phyloP scores from a whole-genome alignment of 352 stramenopile genomes.

The Blastocystis hominis region DNA sequence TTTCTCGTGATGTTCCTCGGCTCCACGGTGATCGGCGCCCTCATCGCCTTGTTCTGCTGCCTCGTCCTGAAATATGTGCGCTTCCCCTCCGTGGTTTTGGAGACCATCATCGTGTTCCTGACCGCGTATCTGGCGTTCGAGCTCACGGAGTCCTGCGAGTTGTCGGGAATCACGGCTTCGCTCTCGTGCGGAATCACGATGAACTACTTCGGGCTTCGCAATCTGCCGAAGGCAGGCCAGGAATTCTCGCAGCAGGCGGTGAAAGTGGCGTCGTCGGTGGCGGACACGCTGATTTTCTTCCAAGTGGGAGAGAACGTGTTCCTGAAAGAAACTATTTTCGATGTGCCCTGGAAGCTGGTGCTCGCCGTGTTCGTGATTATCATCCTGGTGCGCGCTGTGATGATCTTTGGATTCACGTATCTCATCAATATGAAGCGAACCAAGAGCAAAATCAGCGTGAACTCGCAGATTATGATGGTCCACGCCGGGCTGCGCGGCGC shows the following conservation, averaged over 20 bases:
- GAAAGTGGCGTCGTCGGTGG: conserved; percentile 58
- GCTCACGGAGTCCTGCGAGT: conserved; percentile 58
- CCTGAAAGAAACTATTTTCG: neutral
- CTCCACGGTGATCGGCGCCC: conserved; percentile 70
- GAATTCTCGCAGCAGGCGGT: conserved; percentile 60
- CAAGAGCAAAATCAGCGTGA: conserved; percentile 2
- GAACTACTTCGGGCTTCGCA: conserved; percentile 61
- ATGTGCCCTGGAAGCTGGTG: conserved; percentile 36
- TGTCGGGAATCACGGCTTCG: conserved; percentile 60
- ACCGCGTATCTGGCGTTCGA: conserved; percentile 61
- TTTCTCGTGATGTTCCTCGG: conserved; percentile 74
- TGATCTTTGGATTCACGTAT: conserved; percentile 40
- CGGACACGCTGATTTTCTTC: conserved; percentile 63
- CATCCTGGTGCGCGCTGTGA: conserved; percentile 16
- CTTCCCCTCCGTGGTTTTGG: conserved; percentile 34
- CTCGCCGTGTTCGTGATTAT: neutral
- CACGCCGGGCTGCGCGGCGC: conserved; percentile 59
- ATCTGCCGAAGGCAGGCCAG: conserved; percentile 55
- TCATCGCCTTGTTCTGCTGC: conserved; percentile 72
- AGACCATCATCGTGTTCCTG: conserved; percentile 61
- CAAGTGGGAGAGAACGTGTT: conserved; percentile 60
- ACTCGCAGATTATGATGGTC: conserved; percentile 56
- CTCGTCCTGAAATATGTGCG: conserved; percentile 73
- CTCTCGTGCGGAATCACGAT: conserved; percentile 62
- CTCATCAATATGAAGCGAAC: conserved; percentile 57